Percentiles rank a stretch among this genome's conserved stretches.
These are phyloP conservation scores for Lavandula angustifolia DNA, from an alignment of 257 asterid genomes.

Conservation along the genomic window DNA sequence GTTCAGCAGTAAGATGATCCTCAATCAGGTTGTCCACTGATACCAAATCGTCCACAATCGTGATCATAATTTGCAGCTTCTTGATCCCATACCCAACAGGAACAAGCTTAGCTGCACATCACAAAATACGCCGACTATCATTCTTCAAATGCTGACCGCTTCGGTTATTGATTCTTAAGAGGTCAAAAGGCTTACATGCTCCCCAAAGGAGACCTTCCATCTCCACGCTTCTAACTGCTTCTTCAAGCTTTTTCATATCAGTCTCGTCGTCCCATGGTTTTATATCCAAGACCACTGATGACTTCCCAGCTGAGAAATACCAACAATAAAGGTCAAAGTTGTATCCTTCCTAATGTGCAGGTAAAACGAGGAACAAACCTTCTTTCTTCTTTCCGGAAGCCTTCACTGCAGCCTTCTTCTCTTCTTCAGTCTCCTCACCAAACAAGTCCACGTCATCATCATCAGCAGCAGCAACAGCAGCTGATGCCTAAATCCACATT, in stretches of 20 bases:
- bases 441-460: constrained; percentile 89
- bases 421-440: constrained; percentile 97
- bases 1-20: constrained; percentile 42
- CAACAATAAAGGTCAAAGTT: not conserved
- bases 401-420: constrained; percentile 82
- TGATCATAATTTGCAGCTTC: constrained; percentile 82
- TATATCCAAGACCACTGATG: constrained; percentile 60
- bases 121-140: constrained; percentile 3
- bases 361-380: constrained; percentile 45
- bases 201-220: constrained; percentile 93
- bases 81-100: constrained; percentile 91
- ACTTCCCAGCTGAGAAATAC: constrained; percentile 61
- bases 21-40: constrained; percentile 63
- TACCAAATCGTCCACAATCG: constrained; percentile 84
- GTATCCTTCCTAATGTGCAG: not conserved
- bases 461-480: constrained; percentile 69
- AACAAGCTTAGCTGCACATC: constrained; percentile 65
- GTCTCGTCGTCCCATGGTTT: constrained; percentile 99
- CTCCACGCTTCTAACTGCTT: constrained; percentile 69
- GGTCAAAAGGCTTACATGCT: constrained; percentile 57
- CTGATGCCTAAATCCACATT: constrained; percentile 39
- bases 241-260: constrained; percentile 93
- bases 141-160: too few species aligned
- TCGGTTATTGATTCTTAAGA: not conserved
- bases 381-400: constrained; percentile 91